Conservation (phyloP, 805 yeast species). For the Blastobotrys parvus region DNA sequence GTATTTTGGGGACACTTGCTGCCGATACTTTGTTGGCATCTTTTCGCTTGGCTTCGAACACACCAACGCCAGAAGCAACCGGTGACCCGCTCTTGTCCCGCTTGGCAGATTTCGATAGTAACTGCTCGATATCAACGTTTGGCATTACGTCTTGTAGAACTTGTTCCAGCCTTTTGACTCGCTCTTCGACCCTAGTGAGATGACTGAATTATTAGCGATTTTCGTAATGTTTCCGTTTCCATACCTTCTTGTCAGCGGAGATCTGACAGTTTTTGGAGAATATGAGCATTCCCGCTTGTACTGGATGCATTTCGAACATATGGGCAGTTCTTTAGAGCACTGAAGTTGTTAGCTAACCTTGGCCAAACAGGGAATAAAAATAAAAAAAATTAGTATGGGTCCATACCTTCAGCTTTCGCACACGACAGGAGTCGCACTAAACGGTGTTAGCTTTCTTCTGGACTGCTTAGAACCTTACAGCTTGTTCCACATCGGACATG, state of each 20-base stretch:
- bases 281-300: conserved; percentile 71
- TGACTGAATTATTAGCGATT: conserved; percentile 27
- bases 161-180: conserved; percentile 40
- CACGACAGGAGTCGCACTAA: conserved; percentile 74
- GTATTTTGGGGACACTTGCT: conserved; percentile 23
- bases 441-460: no score
- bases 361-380: no score
- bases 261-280: conserved; percentile 68
- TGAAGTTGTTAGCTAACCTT: no score
- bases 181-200: conserved; percentile 63
- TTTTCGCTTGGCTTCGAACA: background rate
- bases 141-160: conserved; percentile 39
- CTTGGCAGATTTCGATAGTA: conserved; percentile 17
- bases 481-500: no score
- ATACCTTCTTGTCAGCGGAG: conserved; percentile 68
- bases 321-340: conserved; percentile 73
- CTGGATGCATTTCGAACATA: conserved; percentile 63
- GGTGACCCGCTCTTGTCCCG: background rate
- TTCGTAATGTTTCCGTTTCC: background rate
- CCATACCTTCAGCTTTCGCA: conserved; percentile 52
- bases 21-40: conserved; percentile 1
- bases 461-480: no score
- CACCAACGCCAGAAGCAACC: background rate
- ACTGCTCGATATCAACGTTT: conserved; percentile 37
- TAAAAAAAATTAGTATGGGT: background rate